Percentiles rank a stretch among this genome's conserved stretches.
These are phyloP conservation scores for Podaxis sp. DNA, from an alignment of 768 basidiomycete genomes.

Conservation along the genomic window DNA sequence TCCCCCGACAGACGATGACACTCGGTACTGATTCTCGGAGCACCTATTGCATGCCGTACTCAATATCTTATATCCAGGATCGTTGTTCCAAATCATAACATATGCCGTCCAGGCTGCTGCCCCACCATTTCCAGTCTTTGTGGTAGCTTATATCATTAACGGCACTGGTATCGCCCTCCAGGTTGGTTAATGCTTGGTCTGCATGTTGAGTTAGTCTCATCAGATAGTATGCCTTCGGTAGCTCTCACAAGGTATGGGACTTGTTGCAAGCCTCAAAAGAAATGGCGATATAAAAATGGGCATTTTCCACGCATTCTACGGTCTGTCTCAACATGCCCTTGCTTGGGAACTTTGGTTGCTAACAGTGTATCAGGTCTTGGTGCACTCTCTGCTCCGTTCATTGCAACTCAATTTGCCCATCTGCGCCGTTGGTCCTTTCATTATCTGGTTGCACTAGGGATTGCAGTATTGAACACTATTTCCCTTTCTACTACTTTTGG, in stretches of 20 bases:
- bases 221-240: not conserved
- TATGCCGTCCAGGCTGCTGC: conserved; percentile 50
- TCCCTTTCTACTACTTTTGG: conserved; percentile 57
- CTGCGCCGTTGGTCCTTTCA: conserved; percentile 69
- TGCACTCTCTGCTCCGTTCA: conserved; percentile 68
- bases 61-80: conserved; percentile 33
- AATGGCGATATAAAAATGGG: conserved; percentile 65
- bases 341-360: conserved; percentile 7
- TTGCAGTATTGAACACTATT: conserved; percentile 55
- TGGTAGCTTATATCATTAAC: conserved; percentile 39
- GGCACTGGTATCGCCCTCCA: conserved; percentile 39
- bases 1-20: not conserved
- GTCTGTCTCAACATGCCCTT: conserved; percentile 22
- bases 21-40: conserved; percentile 24
- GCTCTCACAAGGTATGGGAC: conserved; percentile 63
- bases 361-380: conserved; percentile 46
- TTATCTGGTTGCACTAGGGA: conserved; percentile 62
- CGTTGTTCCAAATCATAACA: conserved; percentile 47
- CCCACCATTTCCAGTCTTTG: conserved; percentile 62
- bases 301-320: conserved; percentile 61
- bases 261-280: conserved; percentile 52
- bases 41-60: conserved; percentile 11
- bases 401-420: conserved; percentile 76
- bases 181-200: conserved; percentile 27
- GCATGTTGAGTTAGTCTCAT: not conserved